phyloP scores from a whole-genome alignment of 2,329 filamentous ascomycete genomes.

The Cordyceps pruinosa region DNA sequence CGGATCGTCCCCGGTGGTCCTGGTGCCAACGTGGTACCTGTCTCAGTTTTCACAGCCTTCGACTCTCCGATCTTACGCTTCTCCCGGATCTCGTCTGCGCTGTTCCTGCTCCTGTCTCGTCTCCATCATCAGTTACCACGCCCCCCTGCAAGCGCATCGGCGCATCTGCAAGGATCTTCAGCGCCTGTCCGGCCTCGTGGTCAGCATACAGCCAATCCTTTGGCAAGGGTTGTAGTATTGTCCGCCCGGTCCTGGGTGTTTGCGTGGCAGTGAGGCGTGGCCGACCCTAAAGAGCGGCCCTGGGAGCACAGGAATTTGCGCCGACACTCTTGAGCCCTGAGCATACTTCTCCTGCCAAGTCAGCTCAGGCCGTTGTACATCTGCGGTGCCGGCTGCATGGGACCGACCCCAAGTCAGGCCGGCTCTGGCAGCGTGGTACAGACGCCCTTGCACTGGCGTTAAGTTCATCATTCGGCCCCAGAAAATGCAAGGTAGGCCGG shows the following conservation, averaged over 20 bases:
- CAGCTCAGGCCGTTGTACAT: neutral
- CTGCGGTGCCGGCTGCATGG: neutral
- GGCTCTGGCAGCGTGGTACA: neutral
- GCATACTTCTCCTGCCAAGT: too few species aligned
- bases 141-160: conserved; percentile 7
- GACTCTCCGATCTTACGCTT: neutral
- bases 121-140: neutral
- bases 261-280: neutral
- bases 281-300: too few species aligned
- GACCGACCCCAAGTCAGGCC: neutral
- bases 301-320: neutral
- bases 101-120: neutral
- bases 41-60: conserved; percentile 1
- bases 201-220: neutral
- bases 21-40: conserved; percentile 1
- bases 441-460: neutral
- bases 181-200: neutral
- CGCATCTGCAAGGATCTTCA: neutral
- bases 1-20: neutral
- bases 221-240: neutral
- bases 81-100: neutral
- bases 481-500: neutral
- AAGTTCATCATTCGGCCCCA: neutral
- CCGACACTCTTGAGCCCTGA: neutral
- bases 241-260: neutral